Evolutionary conservation across 2,329 filamentous ascomycete genomes (phyloP), one percentile per base, ranked within the genome.

Genomic region (Domatiomyces globalis): DNA sequence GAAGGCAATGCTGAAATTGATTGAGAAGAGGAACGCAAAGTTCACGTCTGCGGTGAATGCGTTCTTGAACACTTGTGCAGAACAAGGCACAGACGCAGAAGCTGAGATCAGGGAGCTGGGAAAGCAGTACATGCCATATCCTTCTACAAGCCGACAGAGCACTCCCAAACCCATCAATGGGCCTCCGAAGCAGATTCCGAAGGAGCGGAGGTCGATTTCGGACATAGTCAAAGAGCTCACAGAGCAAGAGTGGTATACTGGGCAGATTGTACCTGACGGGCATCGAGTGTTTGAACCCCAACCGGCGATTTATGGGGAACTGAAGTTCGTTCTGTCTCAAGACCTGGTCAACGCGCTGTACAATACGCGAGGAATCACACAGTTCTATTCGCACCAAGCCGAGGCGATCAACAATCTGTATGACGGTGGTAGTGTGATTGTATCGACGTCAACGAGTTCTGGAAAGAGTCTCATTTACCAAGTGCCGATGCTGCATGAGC

Each of bases 391-490:
- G 0, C 92, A 98, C 65, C 92, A 98, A 67, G 81, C 89, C 0
- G 86, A 94, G 68, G 92, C 92, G 0, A 87, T 98, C 60, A 98
- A 98, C 63, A 80, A 84, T 54, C 72, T 98, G 1, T 76, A 90
- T 51, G 78, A 84, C 2, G 90, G 88, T 0, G 78, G 83, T 39
- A 82, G 95, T 64, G 87, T 96, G 12, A 90, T 98, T 49, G 84
- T 98, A 1, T 83, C 89, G 1, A 98, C 92, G 0, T 94, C 90
- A 0, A 98, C 92, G 0, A 94, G 87, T 63, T 98, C 92, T 1
- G 92, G 92, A 9, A 98, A 98, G 67, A 95, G 88, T 5, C 71
- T 98, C n/a, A 95, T 98, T 55, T 98, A 96, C 63, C 92, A 98
- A 63, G 77, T 98, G 15, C 92, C 92, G 0, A 87, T 98, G 45